Base-by-base conservation (phyloP, 1,284 basidiomycete species). In the Cutaneotrichosporon sp. region DNA sequence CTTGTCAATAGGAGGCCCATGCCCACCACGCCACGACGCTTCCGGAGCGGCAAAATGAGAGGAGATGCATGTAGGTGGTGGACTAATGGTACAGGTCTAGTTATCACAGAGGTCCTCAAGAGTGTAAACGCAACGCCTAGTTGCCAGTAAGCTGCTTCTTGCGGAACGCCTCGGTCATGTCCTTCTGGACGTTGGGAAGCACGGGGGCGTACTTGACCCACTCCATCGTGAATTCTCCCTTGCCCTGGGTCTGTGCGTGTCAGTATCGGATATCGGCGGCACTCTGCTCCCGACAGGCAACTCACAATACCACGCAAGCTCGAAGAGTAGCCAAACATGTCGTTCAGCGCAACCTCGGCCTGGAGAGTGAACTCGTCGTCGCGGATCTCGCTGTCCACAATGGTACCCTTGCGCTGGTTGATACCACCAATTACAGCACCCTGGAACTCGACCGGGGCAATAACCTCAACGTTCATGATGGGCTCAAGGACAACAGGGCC, bases 261-360 rank as follows among this genome's bases (percentile, higher is more conserved):
- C 14, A 31, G 29, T 14, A 14, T 31, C 14, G 29, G 29, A 31
- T 31, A 31, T 9, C 10, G 29, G 9, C 29, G 29, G 29, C 29
- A 14, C 29, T 10, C n/a, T n/a, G n/a, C n/a, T n/a, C n/a, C 9
- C 29, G 14, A 10, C 29, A 14, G 29, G 29, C 10, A 14, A 31
- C 29, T 31, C 29, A 31, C 29, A 60, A 85, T 84, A 5, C 94
- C 94, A 55, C 96, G 84, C 47, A 98, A 78, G 64, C 89, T 87
- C 67, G 84, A 89, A 25, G 90, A 92, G 72, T 94, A 98, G 27
- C 94, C 94, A 72, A 98, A 98, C 96, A 99, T 98, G 69, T 98
- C 94, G 75, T 94, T 97, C 73, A 98, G 76, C 9, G 89, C 86
- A 14, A 98, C 93, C 71, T 97, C 94, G 25, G 91, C 91, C 20